Base-by-base conservation (phyloP, 306 rosid species). In the Vigna unguiculata region DNA sequence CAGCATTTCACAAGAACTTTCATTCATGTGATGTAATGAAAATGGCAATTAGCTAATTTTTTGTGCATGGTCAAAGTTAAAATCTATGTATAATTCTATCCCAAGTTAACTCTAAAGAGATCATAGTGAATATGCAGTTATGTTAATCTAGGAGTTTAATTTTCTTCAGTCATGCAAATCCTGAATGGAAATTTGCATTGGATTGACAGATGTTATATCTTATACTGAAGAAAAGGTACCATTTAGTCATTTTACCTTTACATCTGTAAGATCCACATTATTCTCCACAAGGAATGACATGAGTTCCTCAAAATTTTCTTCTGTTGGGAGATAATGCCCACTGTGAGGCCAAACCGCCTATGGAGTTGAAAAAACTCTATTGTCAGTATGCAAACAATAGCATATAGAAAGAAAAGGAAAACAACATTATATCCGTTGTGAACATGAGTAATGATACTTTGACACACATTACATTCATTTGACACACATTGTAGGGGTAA, bases 261-360 rank as follows among this genome's bases (percentile, higher is more conserved):
- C 97, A 67, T 88, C 68, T 6, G 92, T 75, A 52, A 93, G 92
- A 79, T 93, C 96, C 21, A 88, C 90, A 4, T 88, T 36, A 54
- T 89, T 83, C 67, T 86, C 92, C 82, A 2, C 20, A 60, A 93
- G 96, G 81, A 89, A 91, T 63, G 78, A 75, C 87, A 91, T 71
- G 41, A 93, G 79, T 75, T 85, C 92, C 66, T 83, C 82, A 77
- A 93, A 91, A 77, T 91, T 93, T 83, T 89, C 98, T 80, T 91
- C 93, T 4, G 96, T 93, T 10, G 96, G 96, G 74, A 86, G 93
- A 82, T 93, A 93, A 75, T 93, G 98, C 60, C 97, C 98, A 69
- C 98, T 93, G 83, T 93, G 98, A 84, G 97, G 91, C 97, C 97
- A 93, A 78, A 93, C 88, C 32, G 91, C 88, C 98, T 87, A 76